Evolutionary conservation across 352 stramenopile species (phyloP).

Genomic region (Pythium folliculosum): DNA sequence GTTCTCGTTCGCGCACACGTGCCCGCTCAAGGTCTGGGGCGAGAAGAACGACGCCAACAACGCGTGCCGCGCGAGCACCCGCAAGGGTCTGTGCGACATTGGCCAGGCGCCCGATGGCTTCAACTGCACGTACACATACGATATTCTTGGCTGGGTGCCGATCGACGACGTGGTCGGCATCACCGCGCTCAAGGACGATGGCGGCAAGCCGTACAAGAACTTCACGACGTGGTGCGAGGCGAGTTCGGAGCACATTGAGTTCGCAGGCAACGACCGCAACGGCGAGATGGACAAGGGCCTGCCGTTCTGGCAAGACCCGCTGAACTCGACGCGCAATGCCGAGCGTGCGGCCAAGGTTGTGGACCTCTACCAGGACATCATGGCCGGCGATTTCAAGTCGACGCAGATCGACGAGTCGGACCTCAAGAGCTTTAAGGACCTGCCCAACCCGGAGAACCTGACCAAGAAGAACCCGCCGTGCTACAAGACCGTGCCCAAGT

Average conservation of each 20-base stretch:
- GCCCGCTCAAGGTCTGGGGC: slow-evolving; percentile 46
- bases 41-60: slow-evolving; percentile 50
- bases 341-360: slow-evolving; percentile 52
- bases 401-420: slow-evolving; percentile 42
- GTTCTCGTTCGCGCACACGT: slow-evolving; percentile 42
- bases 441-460: slow-evolving; percentile 53
- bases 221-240: slow-evolving; percentile 72
- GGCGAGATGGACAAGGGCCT: slow-evolving; percentile 47
- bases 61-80: slow-evolving; percentile 43
- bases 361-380: slow-evolving; percentile 47
- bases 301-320: slow-evolving; percentile 67
- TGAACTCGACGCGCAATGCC: slow-evolving; percentile 54
- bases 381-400: slow-evolving; percentile 36
- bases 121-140: slow-evolving; percentile 78
- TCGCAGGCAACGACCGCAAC: slow-evolving; percentile 35
- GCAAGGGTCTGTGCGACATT: slow-evolving; percentile 64
- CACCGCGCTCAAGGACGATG: slow-evolving; percentile 58
- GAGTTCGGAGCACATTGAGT: slow-evolving; percentile 61
- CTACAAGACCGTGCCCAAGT: slow-evolving; percentile 60
- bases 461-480: slow-evolving; percentile 60
- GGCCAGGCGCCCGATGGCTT: slow-evolving; percentile 64
- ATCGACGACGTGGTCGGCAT: slow-evolving; percentile 84
- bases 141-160: slow-evolving; percentile 72
- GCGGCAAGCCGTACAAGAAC: slow-evolving; percentile 49
- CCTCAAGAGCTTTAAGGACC: slow-evolving; percentile 41